Percentiles rank a stretch among this genome's conserved stretches.
phyloP scores from a whole-genome alignment of 2,329 filamentous ascomycete genomes.

The Pseudonectria foliicola region DNA sequence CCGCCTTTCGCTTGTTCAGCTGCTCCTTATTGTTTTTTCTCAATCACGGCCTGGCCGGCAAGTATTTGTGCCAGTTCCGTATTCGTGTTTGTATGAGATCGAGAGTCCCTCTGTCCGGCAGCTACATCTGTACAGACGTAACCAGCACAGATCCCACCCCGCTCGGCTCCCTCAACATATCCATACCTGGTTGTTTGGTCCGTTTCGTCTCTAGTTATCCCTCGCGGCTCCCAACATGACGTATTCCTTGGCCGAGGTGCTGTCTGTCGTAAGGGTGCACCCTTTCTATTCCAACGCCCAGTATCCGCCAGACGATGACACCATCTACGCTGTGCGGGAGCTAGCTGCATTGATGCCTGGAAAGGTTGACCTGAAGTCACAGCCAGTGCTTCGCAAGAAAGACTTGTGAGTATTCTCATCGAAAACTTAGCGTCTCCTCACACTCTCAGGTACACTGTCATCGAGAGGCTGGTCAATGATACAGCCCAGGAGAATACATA shows the following conservation, averaged over 20 bases:
- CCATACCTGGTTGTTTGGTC: too few relatives aligned
- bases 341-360: background rate
- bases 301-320: constrained; percentile 24
- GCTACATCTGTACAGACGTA: too few relatives aligned
- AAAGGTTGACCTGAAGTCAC: constrained; percentile 1
- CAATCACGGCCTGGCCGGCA: too few relatives aligned
- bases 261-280: constrained; percentile 28
- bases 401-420: constrained; percentile 22
- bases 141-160: too few relatives aligned
- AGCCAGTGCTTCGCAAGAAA: constrained; percentile 15
- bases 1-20: too few relatives aligned
- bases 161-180: too few relatives aligned
- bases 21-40: too few relatives aligned
- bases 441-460: constrained; percentile 24
- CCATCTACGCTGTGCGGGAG: constrained; percentile 5
- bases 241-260: constrained; percentile 23
- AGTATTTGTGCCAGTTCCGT: too few relatives aligned
- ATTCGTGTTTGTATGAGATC: too few relatives aligned
- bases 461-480: constrained; percentile 30
- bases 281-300: constrained; percentile 26
- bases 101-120: too few relatives aligned
- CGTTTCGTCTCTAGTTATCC: too few relatives aligned
- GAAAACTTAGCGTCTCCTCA: fast-evolving
- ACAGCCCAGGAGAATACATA: constrained; percentile 27
- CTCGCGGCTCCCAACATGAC: constrained; percentile 3